Evolutionary conservation across 2,329 filamentous ascomycete genomes (phyloP), one percentile per base, ranked within the genome.

Genomic region (Didymella pomorum): DNA sequence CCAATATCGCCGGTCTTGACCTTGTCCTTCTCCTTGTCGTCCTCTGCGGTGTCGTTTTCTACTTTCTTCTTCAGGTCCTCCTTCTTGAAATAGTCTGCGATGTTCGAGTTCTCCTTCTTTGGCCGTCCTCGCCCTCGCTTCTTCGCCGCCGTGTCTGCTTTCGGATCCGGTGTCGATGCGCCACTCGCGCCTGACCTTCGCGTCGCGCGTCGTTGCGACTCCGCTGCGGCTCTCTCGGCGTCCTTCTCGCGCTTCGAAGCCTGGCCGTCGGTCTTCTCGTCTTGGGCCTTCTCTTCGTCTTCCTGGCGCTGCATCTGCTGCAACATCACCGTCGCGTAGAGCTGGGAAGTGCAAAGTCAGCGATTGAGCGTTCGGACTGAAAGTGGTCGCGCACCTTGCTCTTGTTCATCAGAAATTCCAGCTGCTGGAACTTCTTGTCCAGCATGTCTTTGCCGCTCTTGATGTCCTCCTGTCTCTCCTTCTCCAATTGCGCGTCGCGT

Each of bases 81-180:
- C 63, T 87, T 87, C 60, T 84, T 84, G 70, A 89, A 85, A 66
- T 85, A 89, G 60, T 81, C 83, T 0, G 84, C 82, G 33, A 89
- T 88, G 56, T 81, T 83, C 0, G 63, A 61, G 72, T 66, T 69
- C 45, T 71, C 67, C 16, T 74, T 77, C 69, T 79, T 81, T 8
- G 76, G 72, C 39, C 73, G 68, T n/a, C 79, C 79, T 23, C 71
- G 71, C 4, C 69, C 68, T 41, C 68, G 74, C 56, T 69, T 71
- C 43, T 62, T 65, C 3, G 64, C 50, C 18, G 56, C 54, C 8
- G 65, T 63, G 16, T 68, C 69, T 5, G 67, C 61, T 16, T 63
- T 60, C 2, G 65, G 62, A 18, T 68, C 55, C 16, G 69, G 64
- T 3, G 52, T 31, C 9, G 66, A 47, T 21, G 60, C 35, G n/a